Evolutionary conservation across 2,329 filamentous ascomycete genomes (phyloP).

Genomic region (Penicillium sp.): DNA sequence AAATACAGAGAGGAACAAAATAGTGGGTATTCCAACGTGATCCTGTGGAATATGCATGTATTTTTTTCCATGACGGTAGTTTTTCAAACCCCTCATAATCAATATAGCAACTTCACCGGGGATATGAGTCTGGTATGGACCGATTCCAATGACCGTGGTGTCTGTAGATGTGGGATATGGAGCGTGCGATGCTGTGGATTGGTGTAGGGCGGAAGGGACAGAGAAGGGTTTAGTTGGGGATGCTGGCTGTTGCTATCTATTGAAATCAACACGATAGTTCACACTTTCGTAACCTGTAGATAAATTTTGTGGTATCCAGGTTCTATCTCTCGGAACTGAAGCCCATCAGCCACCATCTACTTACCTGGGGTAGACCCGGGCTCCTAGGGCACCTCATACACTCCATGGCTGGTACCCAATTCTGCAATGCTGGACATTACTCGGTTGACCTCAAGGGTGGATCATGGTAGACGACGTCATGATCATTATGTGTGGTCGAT

Average conservation of each 20-base stretch:
- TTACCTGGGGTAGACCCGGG: not conserved
- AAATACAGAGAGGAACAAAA: not conserved
- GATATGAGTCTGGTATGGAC: not conserved
- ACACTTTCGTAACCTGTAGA: not conserved
- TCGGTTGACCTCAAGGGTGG: not conserved
- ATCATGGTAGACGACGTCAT: not conserved
- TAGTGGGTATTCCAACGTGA: not conserved
- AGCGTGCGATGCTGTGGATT: not conserved
- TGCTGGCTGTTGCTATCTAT: not conserved
- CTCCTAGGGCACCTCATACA: not conserved
- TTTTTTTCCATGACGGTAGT: not conserved
- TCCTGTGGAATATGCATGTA: not conserved
- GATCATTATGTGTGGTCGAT: not conserved
- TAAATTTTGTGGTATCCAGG: not conserved
- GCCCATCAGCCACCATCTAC: not conserved
- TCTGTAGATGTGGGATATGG: not conserved
- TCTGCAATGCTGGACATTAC: not conserved
- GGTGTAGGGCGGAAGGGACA: not conserved
- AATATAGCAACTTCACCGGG: not conserved
- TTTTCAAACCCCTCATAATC: not conserved
- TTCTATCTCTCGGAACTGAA: not conserved
- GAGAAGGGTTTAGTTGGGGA: not conserved
- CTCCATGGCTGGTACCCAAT: not conserved
- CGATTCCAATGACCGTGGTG: not conserved
- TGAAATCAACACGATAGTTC: not conserved